Evolutionary conservation across 2,329 filamentous ascomycete genomes (phyloP), one percentile per base, ranked within the genome.

Genomic region (Trichoderma afroharzianum): DNA sequence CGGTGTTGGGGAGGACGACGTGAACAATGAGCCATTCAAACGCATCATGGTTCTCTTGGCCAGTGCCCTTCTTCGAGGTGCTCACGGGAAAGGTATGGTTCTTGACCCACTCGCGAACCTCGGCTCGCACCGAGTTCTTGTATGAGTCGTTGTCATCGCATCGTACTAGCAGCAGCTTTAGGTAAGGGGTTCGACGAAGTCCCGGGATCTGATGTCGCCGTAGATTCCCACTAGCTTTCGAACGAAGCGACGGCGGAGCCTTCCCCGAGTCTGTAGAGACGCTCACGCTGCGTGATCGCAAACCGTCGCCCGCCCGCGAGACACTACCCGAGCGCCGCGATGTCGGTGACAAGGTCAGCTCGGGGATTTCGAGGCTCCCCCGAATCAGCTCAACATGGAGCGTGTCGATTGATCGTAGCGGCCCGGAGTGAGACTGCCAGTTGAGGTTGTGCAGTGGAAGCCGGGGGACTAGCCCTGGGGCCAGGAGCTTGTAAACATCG

Each of bases 111-210:
- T 98, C 95, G 64, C 93, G 89, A 43, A 99, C 86, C 75, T 93
- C 89, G 77, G 93, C 90, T 64, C 94, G 88, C 7, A 93, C 91
- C 14, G 89, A 89, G 2, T 88, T 85, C 81, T 97, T 98, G 86
- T 99, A 99, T 9, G 90, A 90, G 62, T 99, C 97, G 77, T 94
- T 97, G 79, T 99, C 96, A 82, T 98, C 96, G 82, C 96, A 98
- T 78, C 95, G 89, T 68, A 99, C 87, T 2, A 99, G 84, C 71
- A 95, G 92, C 7, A 99, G 84, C 80, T 97, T 98, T 72, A 99
- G 86, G 80, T 99, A 99, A 0, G 97, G 94, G 0, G 95, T 98
- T 73, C 93, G 93, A 50, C 95, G 91, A 70, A 99, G 83, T 4
- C 96, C 97, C 1, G 96, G 96, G 68, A 99, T 98, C 79, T 99